These are phyloP conservation scores for Elsinoe perseae DNA, from an alignment of 2,329 filamentous ascomycete species.

Conservation along the genomic window DNA sequence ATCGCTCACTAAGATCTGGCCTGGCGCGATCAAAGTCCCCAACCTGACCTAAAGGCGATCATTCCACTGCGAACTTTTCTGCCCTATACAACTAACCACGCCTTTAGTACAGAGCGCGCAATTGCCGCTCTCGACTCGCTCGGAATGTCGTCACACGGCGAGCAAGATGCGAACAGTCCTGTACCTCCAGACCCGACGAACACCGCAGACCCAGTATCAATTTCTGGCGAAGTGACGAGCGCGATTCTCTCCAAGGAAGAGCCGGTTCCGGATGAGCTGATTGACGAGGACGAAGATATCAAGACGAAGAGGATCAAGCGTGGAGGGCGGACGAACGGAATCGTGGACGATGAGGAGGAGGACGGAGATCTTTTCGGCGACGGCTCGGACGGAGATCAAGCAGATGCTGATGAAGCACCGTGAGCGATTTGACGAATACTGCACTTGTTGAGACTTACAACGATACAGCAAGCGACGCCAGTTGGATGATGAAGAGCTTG, in stretches of 20 bases:
- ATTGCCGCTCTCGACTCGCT: background rate
- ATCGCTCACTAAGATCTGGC: too few relatives aligned
- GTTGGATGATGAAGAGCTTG: slow-evolving; percentile 56
- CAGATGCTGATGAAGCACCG: slow-evolving; percentile 21
- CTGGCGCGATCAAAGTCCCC: too few relatives aligned
- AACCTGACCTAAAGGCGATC: too few relatives aligned
- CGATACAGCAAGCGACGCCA: slow-evolving; percentile 31
- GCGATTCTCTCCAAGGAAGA: slow-evolving; percentile 26
- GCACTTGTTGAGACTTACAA: background rate
- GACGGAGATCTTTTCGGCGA: slow-evolving; percentile 43
- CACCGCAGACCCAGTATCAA: slow-evolving; percentile 26
- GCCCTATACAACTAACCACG: too few relatives aligned
- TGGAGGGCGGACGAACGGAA: slow-evolving; percentile 16
- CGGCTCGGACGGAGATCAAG: slow-evolving; percentile 30
- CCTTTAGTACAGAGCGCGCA: background rate
- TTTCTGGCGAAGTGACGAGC: slow-evolving; percentile 25
- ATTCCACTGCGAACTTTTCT: too few relatives aligned
- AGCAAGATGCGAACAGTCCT: slow-evolving; percentile 27
- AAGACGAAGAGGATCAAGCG: slow-evolving; percentile 21
- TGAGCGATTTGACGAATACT: slow-evolving; percentile 17
- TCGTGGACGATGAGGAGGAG: slow-evolving; percentile 22
- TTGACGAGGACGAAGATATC: slow-evolving; percentile 23
- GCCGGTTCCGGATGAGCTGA: slow-evolving; percentile 18
- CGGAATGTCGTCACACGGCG: slow-evolving; percentile 33
- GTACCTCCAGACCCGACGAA: slow-evolving; percentile 23